Percentiles rank a stretch among this genome's conserved stretches.
Conservation (phyloP, 192 early-diverging fungal species). For the Coemansia brasiliensis region DNA sequence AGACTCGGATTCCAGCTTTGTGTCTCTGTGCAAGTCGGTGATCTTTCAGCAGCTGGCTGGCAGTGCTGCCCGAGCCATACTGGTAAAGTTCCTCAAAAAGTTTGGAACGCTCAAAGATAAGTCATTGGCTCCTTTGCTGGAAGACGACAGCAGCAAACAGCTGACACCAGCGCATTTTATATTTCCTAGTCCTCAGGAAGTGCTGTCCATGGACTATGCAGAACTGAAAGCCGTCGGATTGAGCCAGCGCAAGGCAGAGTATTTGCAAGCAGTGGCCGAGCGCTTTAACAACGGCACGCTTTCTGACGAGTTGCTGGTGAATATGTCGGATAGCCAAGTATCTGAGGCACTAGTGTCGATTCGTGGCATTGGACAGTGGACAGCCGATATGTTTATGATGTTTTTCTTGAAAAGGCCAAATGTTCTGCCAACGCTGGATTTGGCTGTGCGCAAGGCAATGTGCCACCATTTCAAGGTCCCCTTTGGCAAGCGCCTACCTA, state of each 20-base stretch:
- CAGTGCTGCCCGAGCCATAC: slow-evolving; percentile 65
- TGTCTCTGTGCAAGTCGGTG: slow-evolving; percentile 54
- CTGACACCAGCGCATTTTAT: slow-evolving; percentile 18
- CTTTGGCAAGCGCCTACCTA: slow-evolving; percentile 51
- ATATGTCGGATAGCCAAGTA: slow-evolving; percentile 61
- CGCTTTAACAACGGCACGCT: slow-evolving; percentile 60
- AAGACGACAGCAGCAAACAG: neutral
- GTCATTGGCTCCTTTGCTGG: neutral
- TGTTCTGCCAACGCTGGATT: slow-evolving; percentile 66
- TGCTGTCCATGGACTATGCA: slow-evolving; percentile 49
- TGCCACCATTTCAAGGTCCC: slow-evolving; percentile 61
- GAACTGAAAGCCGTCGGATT: slow-evolving; percentile 38
- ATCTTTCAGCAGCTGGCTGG: slow-evolving; percentile 75
- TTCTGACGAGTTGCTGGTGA: slow-evolving; percentile 39
- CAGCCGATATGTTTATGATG: slow-evolving; percentile 75
- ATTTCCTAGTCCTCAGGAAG: slow-evolving; percentile 60
- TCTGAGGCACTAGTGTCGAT: slow-evolving; percentile 57
- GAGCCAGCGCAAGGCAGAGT: slow-evolving; percentile 59
- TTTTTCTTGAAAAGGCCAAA: slow-evolving; percentile 70
- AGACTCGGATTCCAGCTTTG: slow-evolving; percentile 31
- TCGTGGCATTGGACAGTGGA: slow-evolving; percentile 71
- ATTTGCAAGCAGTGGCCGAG: slow-evolving; percentile 62
- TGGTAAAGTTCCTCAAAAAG: slow-evolving; percentile 55
- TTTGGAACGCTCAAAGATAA: slow-evolving; percentile 47
- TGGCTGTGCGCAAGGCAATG: slow-evolving; percentile 67